A percentile compares a stretch with the other conserved stretches of the same genome.
phyloP scores from a whole-genome alignment of 352 stramenopile genomes.

The Phytophthora podocarpi region DNA sequence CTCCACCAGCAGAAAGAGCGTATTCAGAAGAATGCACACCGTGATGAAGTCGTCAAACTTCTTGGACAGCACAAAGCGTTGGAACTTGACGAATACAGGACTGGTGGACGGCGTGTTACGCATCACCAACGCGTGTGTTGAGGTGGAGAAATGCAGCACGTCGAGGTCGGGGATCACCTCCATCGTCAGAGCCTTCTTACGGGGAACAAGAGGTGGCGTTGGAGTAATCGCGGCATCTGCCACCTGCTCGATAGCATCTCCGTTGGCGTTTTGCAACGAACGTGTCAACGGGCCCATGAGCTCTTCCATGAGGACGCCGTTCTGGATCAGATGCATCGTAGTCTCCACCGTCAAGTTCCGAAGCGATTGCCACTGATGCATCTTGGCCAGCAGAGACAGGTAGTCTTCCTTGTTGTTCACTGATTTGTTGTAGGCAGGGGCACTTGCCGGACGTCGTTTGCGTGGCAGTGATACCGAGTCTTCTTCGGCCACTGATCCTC shows the following conservation, averaged over 20 bases:
- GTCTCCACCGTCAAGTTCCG: conserved; percentile 67
- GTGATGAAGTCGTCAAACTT: conserved; percentile 79
- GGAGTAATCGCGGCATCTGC: background rate
- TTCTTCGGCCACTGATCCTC: background rate
- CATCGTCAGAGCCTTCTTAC: conserved; percentile 32
- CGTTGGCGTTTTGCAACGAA: conserved; percentile 13
- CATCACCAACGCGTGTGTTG: conserved; percentile 37
- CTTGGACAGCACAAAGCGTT: conserved; percentile 70
- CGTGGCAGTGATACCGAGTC: background rate
- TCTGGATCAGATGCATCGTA: conserved; percentile 68
- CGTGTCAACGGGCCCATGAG: conserved; percentile 46
- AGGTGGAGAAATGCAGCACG: conserved; percentile 24
- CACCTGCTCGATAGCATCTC: background rate
- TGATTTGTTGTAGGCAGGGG: conserved; percentile 21
- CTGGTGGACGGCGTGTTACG: conserved; percentile 17
- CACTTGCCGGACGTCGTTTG: conserved; percentile 23
- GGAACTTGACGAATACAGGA: conserved; percentile 35
- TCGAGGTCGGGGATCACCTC: conserved; percentile 30
- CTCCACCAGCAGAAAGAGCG: conserved; percentile 66
- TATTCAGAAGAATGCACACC: conserved; percentile 71
- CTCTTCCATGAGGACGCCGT: conserved; percentile 52
- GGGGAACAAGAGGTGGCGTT: background rate
- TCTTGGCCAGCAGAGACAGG: conserved; percentile 37
- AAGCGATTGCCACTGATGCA: conserved; percentile 56
- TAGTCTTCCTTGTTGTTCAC: conserved; percentile 30